phyloP scores from a whole-genome alignment of 345 rosid genomes.

The Brassica incana region DNA sequence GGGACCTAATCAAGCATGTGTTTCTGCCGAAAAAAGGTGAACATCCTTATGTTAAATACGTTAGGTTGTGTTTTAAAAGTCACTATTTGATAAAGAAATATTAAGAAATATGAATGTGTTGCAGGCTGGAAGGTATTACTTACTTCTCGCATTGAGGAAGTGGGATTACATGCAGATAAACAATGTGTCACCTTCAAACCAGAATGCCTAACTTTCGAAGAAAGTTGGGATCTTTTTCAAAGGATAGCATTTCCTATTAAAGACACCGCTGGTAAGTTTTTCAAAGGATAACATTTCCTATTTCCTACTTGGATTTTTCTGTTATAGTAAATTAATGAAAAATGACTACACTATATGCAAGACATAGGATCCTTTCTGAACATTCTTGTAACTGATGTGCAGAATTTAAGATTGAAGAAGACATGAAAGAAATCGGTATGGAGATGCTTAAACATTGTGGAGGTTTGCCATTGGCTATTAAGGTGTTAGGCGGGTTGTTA shows the following conservation, averaged over 20 bases:
- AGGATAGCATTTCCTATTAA: not conserved
- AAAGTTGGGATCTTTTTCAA: not conserved
- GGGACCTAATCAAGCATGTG: too few relatives aligned
- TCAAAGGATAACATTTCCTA: too few relatives aligned
- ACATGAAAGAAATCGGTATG: not conserved
- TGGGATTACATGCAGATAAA: not conserved
- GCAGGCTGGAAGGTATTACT: slow-evolving; percentile 45
- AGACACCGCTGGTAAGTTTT: too few relatives aligned
- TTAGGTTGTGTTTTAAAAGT: too few relatives aligned
- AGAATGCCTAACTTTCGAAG: not conserved
- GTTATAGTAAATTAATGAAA: too few relatives aligned
- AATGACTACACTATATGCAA: not conserved
- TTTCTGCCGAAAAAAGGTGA: slow-evolving; percentile 17
- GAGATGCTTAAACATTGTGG: not conserved
- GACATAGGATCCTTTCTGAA: not conserved
- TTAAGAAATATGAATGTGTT: not conserved
- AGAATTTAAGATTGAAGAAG: not conserved
- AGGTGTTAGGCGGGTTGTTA: not conserved
- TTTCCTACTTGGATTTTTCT: not conserved
- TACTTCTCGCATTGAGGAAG: slow-evolving; percentile 42
- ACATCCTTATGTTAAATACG: not conserved
- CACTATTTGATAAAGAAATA: not conserved
- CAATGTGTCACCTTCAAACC: not conserved
- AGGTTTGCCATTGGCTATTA: not conserved
- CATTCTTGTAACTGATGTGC: not conserved